These are phyloP conservation scores for Hypoxylon rubiginosum DNA, from an alignment of 2,329 filamentous ascomycete genomes.

Conservation along the genomic window DNA sequence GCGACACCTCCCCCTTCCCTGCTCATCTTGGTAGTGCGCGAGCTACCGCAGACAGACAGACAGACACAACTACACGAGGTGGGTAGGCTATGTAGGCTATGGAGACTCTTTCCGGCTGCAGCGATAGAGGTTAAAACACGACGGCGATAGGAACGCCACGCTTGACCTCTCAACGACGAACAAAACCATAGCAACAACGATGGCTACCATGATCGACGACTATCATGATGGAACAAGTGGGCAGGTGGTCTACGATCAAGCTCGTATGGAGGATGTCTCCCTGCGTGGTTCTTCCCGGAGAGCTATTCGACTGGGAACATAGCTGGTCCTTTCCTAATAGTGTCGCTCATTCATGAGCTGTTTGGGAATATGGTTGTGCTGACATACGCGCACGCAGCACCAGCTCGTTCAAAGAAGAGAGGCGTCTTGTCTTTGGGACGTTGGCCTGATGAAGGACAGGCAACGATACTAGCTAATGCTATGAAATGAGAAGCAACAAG, in stretches of 20 bases:
- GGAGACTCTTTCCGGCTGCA: neutral
- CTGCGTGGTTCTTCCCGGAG: neutral
- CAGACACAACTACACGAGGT: neutral
- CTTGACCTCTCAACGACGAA: neutral
- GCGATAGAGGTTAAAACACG: neutral
- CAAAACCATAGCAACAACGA: neutral
- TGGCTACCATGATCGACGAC: neutral
- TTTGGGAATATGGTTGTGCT: neutral
- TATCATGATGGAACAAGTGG: neutral
- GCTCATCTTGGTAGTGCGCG: neutral
- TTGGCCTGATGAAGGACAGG: neutral
- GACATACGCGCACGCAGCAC: neutral
- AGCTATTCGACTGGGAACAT: neutral
- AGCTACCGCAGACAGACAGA: neutral
- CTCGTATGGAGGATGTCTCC: neutral
- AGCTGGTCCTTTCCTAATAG: neutral
- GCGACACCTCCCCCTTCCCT: slow-evolving; percentile 1
- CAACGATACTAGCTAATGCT: neutral
- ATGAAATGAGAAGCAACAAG: neutral
- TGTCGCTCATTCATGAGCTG: neutral
- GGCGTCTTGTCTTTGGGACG: neutral
- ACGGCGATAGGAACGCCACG: neutral
- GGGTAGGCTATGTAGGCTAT: neutral
- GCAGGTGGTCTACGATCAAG: neutral
- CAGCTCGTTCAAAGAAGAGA: neutral